Percentiles rank a stretch among this genome's conserved stretches.
Evolutionary conservation across 352 stramenopile species (phyloP).

Genomic region (Pythium scleroteichum): DNA sequence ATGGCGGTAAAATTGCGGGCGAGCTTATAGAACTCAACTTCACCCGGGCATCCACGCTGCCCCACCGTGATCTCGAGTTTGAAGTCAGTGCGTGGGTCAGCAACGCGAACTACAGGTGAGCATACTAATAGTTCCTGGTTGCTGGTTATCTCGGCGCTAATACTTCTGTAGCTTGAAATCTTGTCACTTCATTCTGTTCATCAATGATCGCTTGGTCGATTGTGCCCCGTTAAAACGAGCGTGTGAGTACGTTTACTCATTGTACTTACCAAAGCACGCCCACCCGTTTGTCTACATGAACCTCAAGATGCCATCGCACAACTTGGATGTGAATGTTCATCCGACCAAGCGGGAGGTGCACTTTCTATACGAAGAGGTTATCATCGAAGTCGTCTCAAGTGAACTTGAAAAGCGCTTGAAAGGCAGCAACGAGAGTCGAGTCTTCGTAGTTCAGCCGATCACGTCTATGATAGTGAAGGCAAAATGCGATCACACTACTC

Average conservation of each 20-base stretch:
- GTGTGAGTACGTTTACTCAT: constrained; percentile 94
- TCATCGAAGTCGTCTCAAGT: constrained; percentile 82
- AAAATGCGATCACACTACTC: constrained; percentile 21
- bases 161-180: constrained; percentile 59
- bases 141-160: background rate
- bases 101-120: constrained; percentile 90
- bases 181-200: constrained; percentile 94
- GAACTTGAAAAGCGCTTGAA: constrained; percentile 81
- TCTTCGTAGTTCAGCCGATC: constrained; percentile 90
- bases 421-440: constrained; percentile 88
- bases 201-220: constrained; percentile 97
- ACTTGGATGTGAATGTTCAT: constrained; percentile 99
- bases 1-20: constrained; percentile 62
- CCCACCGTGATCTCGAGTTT: constrained; percentile 38
- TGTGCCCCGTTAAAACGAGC: constrained; percentile 89
- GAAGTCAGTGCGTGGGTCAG: constrained; percentile 64
- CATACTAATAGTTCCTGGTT: background rate
- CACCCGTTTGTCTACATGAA: constrained; percentile 98
- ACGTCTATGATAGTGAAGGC: constrained; percentile 53
- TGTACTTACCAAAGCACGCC: constrained; percentile 92
- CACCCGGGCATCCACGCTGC: constrained; percentile 21
- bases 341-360: constrained; percentile 98
- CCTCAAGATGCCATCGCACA: constrained; percentile 90
- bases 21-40: constrained; percentile 63
- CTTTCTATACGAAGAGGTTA: constrained; percentile 95